Base-by-base conservation (phyloP, 306 rosid species). In the Senna tora region DNA sequence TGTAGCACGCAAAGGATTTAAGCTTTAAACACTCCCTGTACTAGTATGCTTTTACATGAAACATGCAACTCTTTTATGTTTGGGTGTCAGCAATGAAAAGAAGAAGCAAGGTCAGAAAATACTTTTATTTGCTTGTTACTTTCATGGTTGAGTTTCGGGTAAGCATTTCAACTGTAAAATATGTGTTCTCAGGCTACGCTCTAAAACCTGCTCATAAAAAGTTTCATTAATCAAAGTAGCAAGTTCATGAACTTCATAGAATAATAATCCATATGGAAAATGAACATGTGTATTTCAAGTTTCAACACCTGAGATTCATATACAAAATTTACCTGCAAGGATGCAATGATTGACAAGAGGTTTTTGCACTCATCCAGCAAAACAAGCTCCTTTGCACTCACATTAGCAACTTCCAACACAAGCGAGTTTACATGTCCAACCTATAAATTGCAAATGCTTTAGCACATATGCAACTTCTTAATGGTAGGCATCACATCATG, bases 301-400 rank as follows among this genome's bases (percentile, higher is more conserved):
- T 30, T 45, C 70, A 53, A 58, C 7, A 36, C 15, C 16, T 16
- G 49, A 38, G 62, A 71, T 28, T 14, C 12, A 16, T 20, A 65
- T 45, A 56, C 45, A 53, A 65, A 67, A 65, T 9, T 79, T 83
- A 89, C 98, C 94, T 94, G 94, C 85, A 89, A 58, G 67, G 90
- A 76, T 73, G 88, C 82, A 63, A 86, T 80, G 67, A 81, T 75
- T 43, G 98, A 94, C 80, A 91, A 75, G 16, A 91, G 80, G 58
- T 86, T 79, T 57, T 74, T 85, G 91, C 96, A 85, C 70, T 91
- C 88, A 34, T 88, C 82, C 74, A 94, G 99, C 86, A 91, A 69
- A 76, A 77, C 84, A 45, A 78, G 90, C 89, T 94, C 99, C 82
- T 86, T 83, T 14, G 86, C 82, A 69, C 77, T 89, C 56, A 85